phyloP scores from a whole-genome alignment of 2,329 filamentous ascomycete genomes.

The Venturia pyrina region DNA sequence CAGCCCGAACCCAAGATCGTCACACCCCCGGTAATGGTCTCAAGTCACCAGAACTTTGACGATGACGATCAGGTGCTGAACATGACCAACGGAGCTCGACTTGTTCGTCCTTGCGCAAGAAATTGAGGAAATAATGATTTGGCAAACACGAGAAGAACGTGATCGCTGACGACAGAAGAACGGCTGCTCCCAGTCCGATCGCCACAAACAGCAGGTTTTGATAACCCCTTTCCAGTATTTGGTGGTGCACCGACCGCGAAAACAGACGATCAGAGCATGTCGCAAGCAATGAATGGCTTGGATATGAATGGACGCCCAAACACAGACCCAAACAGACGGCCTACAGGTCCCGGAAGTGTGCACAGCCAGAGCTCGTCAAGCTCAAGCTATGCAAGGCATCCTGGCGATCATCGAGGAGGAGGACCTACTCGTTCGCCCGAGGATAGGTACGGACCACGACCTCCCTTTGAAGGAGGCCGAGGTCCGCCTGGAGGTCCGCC shows the following conservation, averaged over 20 bases:
- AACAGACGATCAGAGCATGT: slow-evolving; percentile 16
- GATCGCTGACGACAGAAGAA: slow-evolving; percentile 1
- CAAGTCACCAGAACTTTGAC: background rate
- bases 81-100: background rate
- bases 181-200: slow-evolving; percentile 1
- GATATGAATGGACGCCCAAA: slow-evolving; percentile 9
- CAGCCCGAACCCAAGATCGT: background rate
- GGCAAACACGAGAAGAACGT: background rate
- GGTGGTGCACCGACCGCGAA: background rate
- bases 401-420: background rate
- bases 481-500: slow-evolving; percentile 11
- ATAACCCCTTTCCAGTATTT: slow-evolving; percentile 41
- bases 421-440: slow-evolving; percentile 9
- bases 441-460: slow-evolving; percentile 4
- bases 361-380: slow-evolving; percentile 4
- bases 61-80: too few species aligned
- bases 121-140: background rate
- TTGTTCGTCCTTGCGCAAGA: background rate
- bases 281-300: slow-evolving; percentile 5
- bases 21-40: background rate
- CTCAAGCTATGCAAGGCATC: background rate
- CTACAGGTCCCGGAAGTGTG: background rate
- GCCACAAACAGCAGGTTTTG: slow-evolving; percentile 18
- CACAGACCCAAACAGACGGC: slow-evolving; percentile 2
- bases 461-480: background rate